Conservation (phyloP, 2,329 filamentous ascomycete genomes). For the Cladophialophora chaetospira region DNA sequence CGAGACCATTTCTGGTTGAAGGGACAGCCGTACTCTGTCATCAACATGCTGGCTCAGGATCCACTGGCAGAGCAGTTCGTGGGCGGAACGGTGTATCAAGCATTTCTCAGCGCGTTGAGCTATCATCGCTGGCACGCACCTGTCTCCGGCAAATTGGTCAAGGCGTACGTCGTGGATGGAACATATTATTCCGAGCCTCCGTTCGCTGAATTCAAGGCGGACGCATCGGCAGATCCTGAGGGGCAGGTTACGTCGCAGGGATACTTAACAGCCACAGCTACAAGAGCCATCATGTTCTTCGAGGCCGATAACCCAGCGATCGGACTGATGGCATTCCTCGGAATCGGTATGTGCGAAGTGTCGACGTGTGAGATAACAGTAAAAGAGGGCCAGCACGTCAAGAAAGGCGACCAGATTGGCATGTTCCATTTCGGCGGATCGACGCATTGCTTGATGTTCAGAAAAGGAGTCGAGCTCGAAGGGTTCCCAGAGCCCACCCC, state of each 20-base stretch:
- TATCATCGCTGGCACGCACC: conserved; percentile 75
- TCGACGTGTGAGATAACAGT: conserved; percentile 72
- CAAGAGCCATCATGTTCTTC: conserved; percentile 69
- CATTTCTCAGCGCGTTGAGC: conserved; percentile 66
- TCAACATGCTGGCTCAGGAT: conserved; percentile 65
- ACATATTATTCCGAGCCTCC: conserved; percentile 68
- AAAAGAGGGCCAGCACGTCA: conserved; percentile 63
- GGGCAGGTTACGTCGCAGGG: conserved; percentile 56
- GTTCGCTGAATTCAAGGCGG: conserved; percentile 50
- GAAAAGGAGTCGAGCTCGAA: conserved; percentile 45
- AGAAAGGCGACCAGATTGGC: conserved; percentile 71
- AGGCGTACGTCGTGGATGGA: conserved; percentile 61
- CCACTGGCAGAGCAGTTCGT: conserved; percentile 56
- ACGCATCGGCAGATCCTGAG: conserved; percentile 35
- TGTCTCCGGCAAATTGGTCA: conserved; percentile 62
- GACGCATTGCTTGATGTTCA: conserved; percentile 69
- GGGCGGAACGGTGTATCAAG: conserved; percentile 69
- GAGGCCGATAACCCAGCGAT: conserved; percentile 68
- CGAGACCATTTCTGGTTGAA: conserved; percentile 70
- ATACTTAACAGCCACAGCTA: conserved; percentile 68
- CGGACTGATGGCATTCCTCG: conserved; percentile 70
- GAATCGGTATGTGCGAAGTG: conserved; percentile 76
- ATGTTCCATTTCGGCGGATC: conserved; percentile 83
- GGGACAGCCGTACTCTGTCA: conserved; percentile 66
- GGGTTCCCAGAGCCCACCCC: conserved; percentile 43